Evolutionary conservation across 352 stramenopile genomes (phyloP), one percentile per base, ranked within the genome.

Genomic region (Phytophthora multivora): DNA sequence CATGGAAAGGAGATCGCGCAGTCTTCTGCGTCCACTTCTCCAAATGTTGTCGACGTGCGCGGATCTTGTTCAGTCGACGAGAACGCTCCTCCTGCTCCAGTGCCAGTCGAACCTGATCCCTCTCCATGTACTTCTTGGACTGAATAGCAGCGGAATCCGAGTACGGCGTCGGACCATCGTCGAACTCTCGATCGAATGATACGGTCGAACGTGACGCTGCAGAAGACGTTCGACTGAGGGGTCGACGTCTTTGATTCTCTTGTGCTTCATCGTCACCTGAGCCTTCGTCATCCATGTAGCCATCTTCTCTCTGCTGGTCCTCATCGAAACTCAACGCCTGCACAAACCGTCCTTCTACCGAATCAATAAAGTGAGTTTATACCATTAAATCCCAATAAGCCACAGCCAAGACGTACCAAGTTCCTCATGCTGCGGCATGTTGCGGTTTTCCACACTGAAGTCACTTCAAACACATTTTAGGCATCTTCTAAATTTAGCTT

Each of bases 1-100:
- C 90, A 15, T 95, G 80, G 51, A 98, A 98, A 3, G 94, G 93
- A 15, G 84, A 97, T 31, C 88, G 82, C n/a, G 89, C 60, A 0
- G 89, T 96, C 73, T 97, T 97, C n/a, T 87, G 73, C 59, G 95
- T 81, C 92, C 92, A 97, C 39, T 90, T 87, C 26, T 89, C 69
- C 47, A 93, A 69, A 16, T 91, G 76, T 43, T 81, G 72, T 12
- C 77, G 78, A 4, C 84, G 76, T 10, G 77, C 72, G 15, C 77
- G 77, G 50, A 88, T 80, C 64, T 89, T 89, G 21, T 86, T 71
- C 25, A 93, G 61, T 10, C 81, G 69, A 26, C 74, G 74, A 2
- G 73, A 41, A 2, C 80, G 81, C 39, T 91, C 84, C 25, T 91
- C 73, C 41, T 83, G 59, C 48, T 88, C 75, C 62, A 90, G 68